Evolutionary conservation across 495 filamentous ascomycete genomes (phyloP).

Genomic region (Penicillium simplicissimum): DNA sequence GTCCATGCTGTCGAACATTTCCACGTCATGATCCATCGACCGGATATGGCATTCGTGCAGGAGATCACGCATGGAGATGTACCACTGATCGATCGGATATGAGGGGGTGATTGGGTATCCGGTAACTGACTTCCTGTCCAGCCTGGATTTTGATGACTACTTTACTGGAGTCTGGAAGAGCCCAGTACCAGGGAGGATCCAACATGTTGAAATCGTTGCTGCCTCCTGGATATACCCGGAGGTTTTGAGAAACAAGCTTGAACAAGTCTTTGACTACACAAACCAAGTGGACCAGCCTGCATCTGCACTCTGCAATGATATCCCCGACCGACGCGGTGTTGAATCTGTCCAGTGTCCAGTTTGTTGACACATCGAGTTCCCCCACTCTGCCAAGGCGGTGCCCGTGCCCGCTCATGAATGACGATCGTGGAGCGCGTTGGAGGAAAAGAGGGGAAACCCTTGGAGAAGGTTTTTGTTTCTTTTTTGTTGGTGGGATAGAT

Average conservation of each 20-base stretch:
- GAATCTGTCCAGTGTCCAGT: not conserved
- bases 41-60: constrained; percentile 66
- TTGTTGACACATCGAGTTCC: constrained; percentile 5
- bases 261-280: constrained; percentile 8
- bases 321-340: constrained; percentile 2
- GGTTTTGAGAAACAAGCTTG: not conserved
- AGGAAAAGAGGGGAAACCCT: not conserved
- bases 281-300: constrained; percentile 3
- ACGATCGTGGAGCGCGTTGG: constrained; percentile 9
- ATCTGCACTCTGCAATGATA: constrained; percentile 6
- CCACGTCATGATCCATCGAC: constrained; percentile 83
- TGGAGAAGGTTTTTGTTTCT: not conserved
- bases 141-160: not conserved
- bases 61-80: constrained; percentile 76
- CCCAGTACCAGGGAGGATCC: no score
- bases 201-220: no score
- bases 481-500: not conserved
- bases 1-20: constrained; percentile 92
- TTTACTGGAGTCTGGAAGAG: not conserved
- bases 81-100: constrained; percentile 48
- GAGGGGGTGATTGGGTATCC: not conserved
- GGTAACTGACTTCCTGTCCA: not conserved
- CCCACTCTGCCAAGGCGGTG: constrained; percentile 27
- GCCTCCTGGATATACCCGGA: not conserved
- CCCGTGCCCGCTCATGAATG: constrained; percentile 24